Evolutionary conservation across 192 early-diverging fungal genomes (phyloP), one percentile per base, ranked within the genome.

Genomic region (Coemansia sp.): DNA sequence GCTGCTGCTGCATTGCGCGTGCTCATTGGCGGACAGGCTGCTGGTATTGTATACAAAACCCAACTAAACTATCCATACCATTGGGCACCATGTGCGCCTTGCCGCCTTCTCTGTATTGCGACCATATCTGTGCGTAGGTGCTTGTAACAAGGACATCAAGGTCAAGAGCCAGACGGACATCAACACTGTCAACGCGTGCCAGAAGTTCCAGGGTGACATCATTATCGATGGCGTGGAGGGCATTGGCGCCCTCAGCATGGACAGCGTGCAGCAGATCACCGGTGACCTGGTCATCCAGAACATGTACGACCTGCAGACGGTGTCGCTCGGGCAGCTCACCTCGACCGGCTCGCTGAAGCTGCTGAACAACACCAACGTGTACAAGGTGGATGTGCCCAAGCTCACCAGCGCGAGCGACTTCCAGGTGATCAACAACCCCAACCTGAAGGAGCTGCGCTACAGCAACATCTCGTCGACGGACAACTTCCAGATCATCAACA

Each of bases 311-410:
- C 74, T 83, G 14, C 55, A 64, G 41, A 60, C 52, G 11, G 43
- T 83, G 62, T 71, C 53, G 33, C 41, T 78, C 26, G 54, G 64
- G 19, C 33, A 61, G 19, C 70, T 83, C 27, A 48, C 60, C 20
- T 52, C 43, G 15, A 46, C 76, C 9, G 54, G 59, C 23, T 54
- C 66, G 32, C 64, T 83, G 49, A 65, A 71, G 33, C 35, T 81
- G 18, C 60, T 59, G 39, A 83, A 83, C 70, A 83, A 83, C 64
- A 83, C 81, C 33, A 60, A 68, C 23, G 67, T 80, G 18, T 68
- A 59, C 38, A 62, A 53, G 60, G 35, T 83, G 39, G 75, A 52
- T 29, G 33, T 70, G 24, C 56, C 71, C 4, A 41, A 51, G 15
- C 67, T 83, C 14, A 45, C 51, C 28, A 57, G 38, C 13, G 51